Evolutionary conservation across 331 rosid species (phyloP).

Genomic region (Malus hybrid): DNA sequence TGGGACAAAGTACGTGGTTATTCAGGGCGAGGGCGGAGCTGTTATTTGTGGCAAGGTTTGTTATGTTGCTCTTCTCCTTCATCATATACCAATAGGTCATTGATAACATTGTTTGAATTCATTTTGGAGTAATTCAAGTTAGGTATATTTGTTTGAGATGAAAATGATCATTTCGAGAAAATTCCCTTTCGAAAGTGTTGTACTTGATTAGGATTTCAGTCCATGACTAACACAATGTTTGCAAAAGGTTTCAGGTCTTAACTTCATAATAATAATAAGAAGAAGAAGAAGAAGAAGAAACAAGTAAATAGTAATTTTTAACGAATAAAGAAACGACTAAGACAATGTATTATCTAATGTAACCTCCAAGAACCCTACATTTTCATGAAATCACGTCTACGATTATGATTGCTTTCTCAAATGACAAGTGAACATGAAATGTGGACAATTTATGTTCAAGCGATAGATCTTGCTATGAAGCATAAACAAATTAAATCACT

Average conservation of each 20-base stretch:
- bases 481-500: neutral
- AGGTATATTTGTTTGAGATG: neutral
- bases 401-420: neutral
- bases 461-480: neutral
- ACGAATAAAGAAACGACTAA: neutral
- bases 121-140: neutral
- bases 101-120: neutral
- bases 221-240: neutral
- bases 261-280: neutral
- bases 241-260: neutral
- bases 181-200: neutral
- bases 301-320: too few species aligned
- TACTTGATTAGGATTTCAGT: neutral
- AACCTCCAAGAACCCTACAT: neutral
- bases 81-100: neutral
- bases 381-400: neutral
- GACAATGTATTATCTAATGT: neutral
- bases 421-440: neutral
- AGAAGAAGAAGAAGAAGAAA: too few species aligned
- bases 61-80: neutral
- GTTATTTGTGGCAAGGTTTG: slow-evolving; percentile 58
- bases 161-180: neutral
- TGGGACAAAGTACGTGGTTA: slow-evolving; percentile 59
- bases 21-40: slow-evolving; percentile 58
- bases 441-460: neutral